Conservation (phyloP, 176 grass and related monocot species). For the Cocos nucifera region DNA sequence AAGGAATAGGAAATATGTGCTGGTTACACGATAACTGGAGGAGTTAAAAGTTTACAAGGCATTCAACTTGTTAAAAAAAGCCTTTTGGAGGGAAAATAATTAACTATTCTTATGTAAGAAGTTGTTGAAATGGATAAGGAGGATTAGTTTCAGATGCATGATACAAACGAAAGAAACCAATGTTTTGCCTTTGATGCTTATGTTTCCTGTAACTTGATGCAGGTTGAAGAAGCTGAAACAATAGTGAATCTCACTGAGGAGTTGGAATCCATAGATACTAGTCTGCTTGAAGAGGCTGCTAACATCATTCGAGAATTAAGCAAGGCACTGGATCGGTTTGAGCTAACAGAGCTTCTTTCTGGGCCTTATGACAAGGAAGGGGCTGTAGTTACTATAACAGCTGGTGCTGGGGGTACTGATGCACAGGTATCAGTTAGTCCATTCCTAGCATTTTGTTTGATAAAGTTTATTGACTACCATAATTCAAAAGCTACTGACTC, state of each 20-base stretch:
- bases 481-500: too few relatives aligned
- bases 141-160: not conserved
- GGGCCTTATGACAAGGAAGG: slow-evolving; percentile 98
- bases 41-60: too few relatives aligned
- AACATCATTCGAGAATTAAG: slow-evolving; percentile 73
- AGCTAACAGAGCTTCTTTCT: slow-evolving; percentile 91
- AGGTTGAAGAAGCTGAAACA: slow-evolving; percentile 94
- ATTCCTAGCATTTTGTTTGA: not conserved
- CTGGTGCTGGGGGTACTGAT: slow-evolving; percentile 92
- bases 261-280: slow-evolving; percentile 63
- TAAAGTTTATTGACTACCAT: too few relatives aligned
- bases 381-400: slow-evolving; percentile 80
- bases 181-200: not conserved
- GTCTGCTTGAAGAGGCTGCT: slow-evolving; percentile 76
- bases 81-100: too few relatives aligned
- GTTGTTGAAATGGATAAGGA: too few relatives aligned
- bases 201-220: slow-evolving; percentile 5
- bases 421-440: slow-evolving; percentile 54
- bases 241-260: slow-evolving; percentile 84
- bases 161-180: not conserved
- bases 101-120: too few relatives aligned
- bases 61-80: too few relatives aligned
- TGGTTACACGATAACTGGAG: too few relatives aligned
- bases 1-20: too few relatives aligned
- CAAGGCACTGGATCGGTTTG: slow-evolving; percentile 74